These are phyloP conservation scores for Nicotiana otophora DNA, from an alignment of 257 asterid species.

Conservation along the genomic window DNA sequence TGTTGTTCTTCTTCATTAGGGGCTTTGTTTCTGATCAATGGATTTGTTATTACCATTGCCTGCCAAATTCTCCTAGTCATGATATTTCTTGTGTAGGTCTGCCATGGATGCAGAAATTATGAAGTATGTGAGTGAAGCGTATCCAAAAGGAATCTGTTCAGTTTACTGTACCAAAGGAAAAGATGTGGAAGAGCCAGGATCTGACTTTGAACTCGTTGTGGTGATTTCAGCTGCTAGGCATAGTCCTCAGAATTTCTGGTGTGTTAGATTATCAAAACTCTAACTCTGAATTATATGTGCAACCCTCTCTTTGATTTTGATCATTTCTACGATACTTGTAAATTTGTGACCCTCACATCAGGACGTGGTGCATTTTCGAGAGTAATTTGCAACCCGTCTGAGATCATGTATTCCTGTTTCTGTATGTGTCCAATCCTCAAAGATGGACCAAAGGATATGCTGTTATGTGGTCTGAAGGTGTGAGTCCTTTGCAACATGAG, in stretches of 20 bases:
- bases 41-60: background rate
- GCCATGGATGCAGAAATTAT: slow-evolving; percentile 77
- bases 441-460: too few relatives aligned
- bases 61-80: slow-evolving; percentile 15
- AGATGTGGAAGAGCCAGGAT: slow-evolving; percentile 83
- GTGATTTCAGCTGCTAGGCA: slow-evolving; percentile 85
- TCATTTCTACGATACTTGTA: too few relatives aligned
- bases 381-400: too few relatives aligned
- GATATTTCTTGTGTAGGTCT: slow-evolving; percentile 41
- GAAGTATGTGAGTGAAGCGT: slow-evolving; percentile 82
- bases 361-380: too few relatives aligned
- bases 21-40: background rate
- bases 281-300: background rate
- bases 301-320: background rate
- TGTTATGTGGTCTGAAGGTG: too few relatives aligned
- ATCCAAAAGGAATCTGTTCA: slow-evolving; percentile 83
- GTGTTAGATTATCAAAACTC: slow-evolving; percentile 17
- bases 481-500: too few relatives aligned
- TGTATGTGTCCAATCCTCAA: too few relatives aligned
- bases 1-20: background rate
- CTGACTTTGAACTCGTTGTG: slow-evolving; percentile 82
- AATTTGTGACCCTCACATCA: too few relatives aligned
- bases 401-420: too few relatives aligned
- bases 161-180: slow-evolving; percentile 77
- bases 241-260: slow-evolving; percentile 98